A percentile compares a stretch with the other conserved stretches of the same genome.
phyloP scores from a whole-genome alignment of 345 rosid genomes.

The Gossypium sturtianum region DNA sequence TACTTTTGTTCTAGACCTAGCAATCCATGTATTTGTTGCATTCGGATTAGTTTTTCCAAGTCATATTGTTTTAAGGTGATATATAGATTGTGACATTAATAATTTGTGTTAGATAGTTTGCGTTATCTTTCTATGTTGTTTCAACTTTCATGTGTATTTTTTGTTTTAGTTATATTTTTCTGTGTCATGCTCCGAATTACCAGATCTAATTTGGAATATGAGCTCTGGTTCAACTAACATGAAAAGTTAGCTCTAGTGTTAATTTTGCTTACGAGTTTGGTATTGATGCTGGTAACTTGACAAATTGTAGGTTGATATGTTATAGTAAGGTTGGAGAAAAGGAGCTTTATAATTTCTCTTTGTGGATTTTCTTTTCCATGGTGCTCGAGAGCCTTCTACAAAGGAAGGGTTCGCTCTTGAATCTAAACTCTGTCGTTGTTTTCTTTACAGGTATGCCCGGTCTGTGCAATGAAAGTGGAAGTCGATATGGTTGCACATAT shows the following conservation, averaged over 20 bases:
- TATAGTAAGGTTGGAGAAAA: background rate
- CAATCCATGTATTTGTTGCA: too few relatives aligned
- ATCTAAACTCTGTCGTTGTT: slow-evolving; percentile 5
- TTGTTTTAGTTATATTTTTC: too few relatives aligned
- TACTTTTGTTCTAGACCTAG: background rate
- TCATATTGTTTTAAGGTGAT: too few relatives aligned
- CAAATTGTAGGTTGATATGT: background rate
- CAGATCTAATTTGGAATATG: background rate
- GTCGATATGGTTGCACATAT: slow-evolving; percentile 95
- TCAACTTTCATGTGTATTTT: too few relatives aligned
- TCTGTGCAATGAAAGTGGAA: slow-evolving; percentile 81
- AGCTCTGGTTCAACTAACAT: background rate
- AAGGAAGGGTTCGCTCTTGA: background rate
- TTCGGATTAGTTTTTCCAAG: too few relatives aligned
- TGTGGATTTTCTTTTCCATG: background rate
- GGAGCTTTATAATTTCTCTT: background rate
- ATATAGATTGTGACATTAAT: too few relatives aligned
- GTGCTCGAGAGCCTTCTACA: background rate
- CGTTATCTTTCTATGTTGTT: too few relatives aligned
- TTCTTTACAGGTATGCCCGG: slow-evolving; percentile 78
- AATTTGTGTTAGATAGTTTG: too few relatives aligned
- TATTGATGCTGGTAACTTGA: background rate
- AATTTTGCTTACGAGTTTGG: background rate
- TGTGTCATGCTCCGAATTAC: too few relatives aligned
- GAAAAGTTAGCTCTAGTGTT: background rate